Evolutionary conservation across 495 filamentous ascomycete genomes (phyloP).

Genomic region (Cercophora samala): DNA sequence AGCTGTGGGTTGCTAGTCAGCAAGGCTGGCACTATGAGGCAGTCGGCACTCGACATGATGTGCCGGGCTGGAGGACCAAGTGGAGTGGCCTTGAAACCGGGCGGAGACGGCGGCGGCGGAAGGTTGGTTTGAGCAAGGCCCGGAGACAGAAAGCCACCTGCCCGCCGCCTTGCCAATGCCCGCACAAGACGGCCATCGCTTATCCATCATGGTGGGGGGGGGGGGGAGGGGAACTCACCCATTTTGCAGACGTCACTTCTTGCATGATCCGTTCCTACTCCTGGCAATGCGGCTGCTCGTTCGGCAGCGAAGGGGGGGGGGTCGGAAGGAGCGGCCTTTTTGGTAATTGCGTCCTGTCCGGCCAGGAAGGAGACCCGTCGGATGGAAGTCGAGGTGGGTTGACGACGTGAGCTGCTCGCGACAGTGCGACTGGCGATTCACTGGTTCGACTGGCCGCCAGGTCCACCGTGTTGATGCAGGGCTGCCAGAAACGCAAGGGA

Average conservation of each 20-base stretch:
- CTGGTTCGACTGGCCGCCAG: neutral
- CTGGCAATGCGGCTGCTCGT: neutral
- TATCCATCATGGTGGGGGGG: neutral
- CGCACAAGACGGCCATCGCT: slow-evolving; percentile 6
- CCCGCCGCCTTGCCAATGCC: slow-evolving; percentile 2
- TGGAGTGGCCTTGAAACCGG: slow-evolving; percentile 19
- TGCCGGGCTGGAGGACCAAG: slow-evolving; percentile 6
- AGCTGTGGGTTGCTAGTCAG: slow-evolving; percentile 36
- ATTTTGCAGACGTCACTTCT: slow-evolving; percentile 32
- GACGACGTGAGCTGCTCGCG: neutral
- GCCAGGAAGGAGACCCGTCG: neutral
- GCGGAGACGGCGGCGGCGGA: slow-evolving; percentile 15
- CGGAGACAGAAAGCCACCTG: slow-evolving; percentile 3
- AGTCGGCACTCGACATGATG: neutral
- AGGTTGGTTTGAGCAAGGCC: slow-evolving; percentile 1
- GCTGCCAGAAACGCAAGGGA: neutral
- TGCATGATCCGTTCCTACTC: slow-evolving; percentile 27
- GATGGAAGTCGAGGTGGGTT: neutral
- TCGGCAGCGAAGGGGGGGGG: neutral
- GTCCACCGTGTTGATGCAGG: neutral
- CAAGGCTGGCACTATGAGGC: slow-evolving; percentile 1
- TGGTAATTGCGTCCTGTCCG: neutral
- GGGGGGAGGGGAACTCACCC: slow-evolving; percentile 29
- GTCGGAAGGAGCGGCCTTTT: neutral
- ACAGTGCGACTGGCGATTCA: neutral